phyloP scores from a whole-genome alignment of 257 asterid species.

The Lavandula angustifolia region DNA sequence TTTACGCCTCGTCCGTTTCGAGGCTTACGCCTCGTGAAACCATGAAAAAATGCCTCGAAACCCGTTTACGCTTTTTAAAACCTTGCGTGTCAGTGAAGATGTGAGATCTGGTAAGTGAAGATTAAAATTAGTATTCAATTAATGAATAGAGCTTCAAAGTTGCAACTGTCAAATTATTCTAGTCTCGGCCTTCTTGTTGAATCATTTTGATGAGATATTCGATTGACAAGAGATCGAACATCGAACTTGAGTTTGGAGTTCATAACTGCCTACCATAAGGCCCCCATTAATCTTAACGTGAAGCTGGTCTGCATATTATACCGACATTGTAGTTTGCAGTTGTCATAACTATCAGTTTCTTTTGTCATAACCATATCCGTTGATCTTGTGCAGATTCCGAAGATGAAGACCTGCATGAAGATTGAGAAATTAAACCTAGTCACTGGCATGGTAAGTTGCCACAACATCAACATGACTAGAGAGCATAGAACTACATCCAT shows the following conservation, averaged over 20 bases:
- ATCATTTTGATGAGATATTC: too few relatives aligned
- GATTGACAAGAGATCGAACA: not conserved
- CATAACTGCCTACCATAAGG: not conserved
- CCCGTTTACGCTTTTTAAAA: too few relatives aligned
- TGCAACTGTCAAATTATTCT: not conserved
- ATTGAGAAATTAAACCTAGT: constrained; percentile 44
- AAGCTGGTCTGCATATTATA: not conserved
- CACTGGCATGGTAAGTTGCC: constrained; percentile 25
- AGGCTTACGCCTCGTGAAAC: too few relatives aligned
- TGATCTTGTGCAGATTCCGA: constrained; percentile 65
- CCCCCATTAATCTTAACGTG: not conserved
- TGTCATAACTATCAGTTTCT: too few relatives aligned
- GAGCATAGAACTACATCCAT: not conserved
- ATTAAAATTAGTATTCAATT: too few relatives aligned
- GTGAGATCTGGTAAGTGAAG: constrained; percentile 86
- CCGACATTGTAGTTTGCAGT: too few relatives aligned
- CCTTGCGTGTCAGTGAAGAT: constrained; percentile 79
- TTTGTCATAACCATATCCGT: constrained; percentile 10
- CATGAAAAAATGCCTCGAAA: too few relatives aligned
- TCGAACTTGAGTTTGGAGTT: not conserved
- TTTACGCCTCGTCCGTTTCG: too few relatives aligned
- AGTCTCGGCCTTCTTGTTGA: not conserved
- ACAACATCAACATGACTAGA: not conserved
- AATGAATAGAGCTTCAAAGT: constrained; percentile 6
- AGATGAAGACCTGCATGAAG: constrained; percentile 76